Conservation (phyloP, 805 yeast genomes). For the Wickerhamomyces canadensis region DNA sequence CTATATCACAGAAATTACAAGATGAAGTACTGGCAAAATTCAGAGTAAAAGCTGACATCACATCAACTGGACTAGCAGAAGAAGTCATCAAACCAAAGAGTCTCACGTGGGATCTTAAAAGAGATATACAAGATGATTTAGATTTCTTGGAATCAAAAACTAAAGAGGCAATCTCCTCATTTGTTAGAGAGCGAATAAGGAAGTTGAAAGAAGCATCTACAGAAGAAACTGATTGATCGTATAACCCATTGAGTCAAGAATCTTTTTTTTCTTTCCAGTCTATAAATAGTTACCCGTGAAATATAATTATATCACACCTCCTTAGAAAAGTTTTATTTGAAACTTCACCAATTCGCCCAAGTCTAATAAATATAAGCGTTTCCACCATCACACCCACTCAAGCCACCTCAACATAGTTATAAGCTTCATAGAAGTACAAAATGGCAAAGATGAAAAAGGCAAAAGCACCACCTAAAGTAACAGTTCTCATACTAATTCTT, state of each 20-base stretch:
- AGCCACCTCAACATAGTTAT: slow-evolving; percentile 20
- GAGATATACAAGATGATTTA: slow-evolving; percentile 33
- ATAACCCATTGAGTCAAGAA: too few species aligned
- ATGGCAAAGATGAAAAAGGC: slow-evolving; percentile 83
- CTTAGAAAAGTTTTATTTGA: too few species aligned
- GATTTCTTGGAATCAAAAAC: slow-evolving; percentile 36
- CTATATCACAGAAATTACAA: slow-evolving; percentile 26
- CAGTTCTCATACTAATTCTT: slow-evolving; percentile 84
- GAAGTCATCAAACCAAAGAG: slow-evolving; percentile 10
- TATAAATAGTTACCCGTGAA: slow-evolving; percentile 2
- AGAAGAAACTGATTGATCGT: not conserved
- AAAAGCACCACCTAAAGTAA: slow-evolving; percentile 84
- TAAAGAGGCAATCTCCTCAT: slow-evolving; percentile 31
- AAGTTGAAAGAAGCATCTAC: slow-evolving; percentile 3
- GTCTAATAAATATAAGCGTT: not conserved
- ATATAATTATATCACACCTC: too few species aligned
- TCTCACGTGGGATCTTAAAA: slow-evolving; percentile 31
- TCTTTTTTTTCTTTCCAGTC: not conserved
- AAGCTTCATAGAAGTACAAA: slow-evolving; percentile 71
- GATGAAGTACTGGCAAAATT: slow-evolving; percentile 22
- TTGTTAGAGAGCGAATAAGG: slow-evolving; percentile 32
- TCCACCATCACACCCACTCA: not conserved
- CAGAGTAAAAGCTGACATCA: slow-evolving; percentile 8
- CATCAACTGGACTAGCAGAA: slow-evolving; percentile 1
- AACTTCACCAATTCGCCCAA: too few species aligned